phyloP scores from a whole-genome alignment of 805 yeast species.

The Ogataea pilisensis region DNA sequence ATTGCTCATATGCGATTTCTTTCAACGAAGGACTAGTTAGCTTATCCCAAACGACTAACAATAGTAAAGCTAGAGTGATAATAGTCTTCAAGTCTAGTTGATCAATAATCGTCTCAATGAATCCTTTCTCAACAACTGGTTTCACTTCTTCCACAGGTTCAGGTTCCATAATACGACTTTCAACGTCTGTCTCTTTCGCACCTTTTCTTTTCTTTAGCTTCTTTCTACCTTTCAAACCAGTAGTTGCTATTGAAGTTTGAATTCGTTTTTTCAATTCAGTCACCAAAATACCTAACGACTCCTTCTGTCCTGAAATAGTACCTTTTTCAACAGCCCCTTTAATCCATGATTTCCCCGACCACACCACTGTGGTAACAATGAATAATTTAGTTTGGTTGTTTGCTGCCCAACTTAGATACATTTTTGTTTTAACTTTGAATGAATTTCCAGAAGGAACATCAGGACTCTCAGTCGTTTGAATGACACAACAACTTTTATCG shows the following conservation, averaged over 20 bases:
- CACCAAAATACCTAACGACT: slow-evolving; percentile 47
- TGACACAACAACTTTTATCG: slow-evolving; percentile 42
- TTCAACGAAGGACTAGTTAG: slow-evolving; percentile 7
- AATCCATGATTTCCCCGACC: slow-evolving; percentile 79
- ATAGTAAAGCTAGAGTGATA: slow-evolving; percentile 15
- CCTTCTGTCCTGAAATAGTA: slow-evolving; percentile 67
- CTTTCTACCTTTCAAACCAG: slow-evolving; percentile 7
- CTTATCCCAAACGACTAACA: slow-evolving; percentile 19
- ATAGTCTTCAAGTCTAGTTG: slow-evolving; percentile 22
- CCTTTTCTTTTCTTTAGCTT: slow-evolving; percentile 6
- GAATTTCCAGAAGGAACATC: slow-evolving; percentile 80
- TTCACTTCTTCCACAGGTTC: slow-evolving; percentile 7
- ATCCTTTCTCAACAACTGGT: slow-evolving; percentile 5
- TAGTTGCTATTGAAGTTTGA: slow-evolving; percentile 5
- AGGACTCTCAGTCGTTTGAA: slow-evolving; percentile 63
- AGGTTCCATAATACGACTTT: slow-evolving; percentile 3
- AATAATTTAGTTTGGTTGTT: slow-evolving; percentile 49
- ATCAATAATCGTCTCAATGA: slow-evolving; percentile 12
- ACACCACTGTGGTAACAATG: slow-evolving; percentile 54
- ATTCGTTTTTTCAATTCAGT: slow-evolving; percentile 42
- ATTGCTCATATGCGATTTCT: background rate
- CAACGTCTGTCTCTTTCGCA: too few species aligned
- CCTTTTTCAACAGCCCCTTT: slow-evolving; percentile 74
- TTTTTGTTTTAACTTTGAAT: slow-evolving; percentile 57
- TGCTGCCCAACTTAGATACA: slow-evolving; percentile 59